Conservation (phyloP, 2,329 filamentous ascomycete genomes). For the Ophiobolus disseminans region DNA sequence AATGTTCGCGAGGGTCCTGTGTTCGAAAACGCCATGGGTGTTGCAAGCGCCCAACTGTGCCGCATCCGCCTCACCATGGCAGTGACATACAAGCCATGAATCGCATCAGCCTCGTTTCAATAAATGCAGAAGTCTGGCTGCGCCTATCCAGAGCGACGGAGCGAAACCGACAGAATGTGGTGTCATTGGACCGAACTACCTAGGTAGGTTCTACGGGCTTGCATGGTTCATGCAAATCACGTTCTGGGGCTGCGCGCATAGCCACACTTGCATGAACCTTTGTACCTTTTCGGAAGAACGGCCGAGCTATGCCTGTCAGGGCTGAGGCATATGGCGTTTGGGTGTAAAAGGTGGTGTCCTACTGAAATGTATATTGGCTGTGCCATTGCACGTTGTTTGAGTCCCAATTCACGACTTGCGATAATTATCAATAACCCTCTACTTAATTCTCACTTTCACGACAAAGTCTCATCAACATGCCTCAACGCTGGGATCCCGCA, state of each 20-base stretch:
- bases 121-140: background rate
- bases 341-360: background rate
- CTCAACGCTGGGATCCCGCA: background rate
- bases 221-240: background rate
- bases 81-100: background rate
- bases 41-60: background rate
- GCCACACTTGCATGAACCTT: background rate
- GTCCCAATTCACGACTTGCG: background rate
- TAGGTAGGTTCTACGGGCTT: background rate
- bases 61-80: slow-evolving; percentile 1
- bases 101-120: background rate
- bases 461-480: background rate
- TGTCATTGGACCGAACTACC: no score
- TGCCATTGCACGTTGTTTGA: no score
- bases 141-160: no score
- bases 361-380: background rate
- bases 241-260: background rate
- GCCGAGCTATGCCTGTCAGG: background rate
- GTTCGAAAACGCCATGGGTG: background rate
- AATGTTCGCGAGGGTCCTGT: background rate
- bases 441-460: background rate
- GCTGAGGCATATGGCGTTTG: background rate
- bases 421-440: background rate
- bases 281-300: background rate
- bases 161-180: no score